Evolutionary conservation across 768 basidiomycete species (phyloP), one percentile per base, ranked within the genome.

Genomic region (Auricularia sp.): DNA sequence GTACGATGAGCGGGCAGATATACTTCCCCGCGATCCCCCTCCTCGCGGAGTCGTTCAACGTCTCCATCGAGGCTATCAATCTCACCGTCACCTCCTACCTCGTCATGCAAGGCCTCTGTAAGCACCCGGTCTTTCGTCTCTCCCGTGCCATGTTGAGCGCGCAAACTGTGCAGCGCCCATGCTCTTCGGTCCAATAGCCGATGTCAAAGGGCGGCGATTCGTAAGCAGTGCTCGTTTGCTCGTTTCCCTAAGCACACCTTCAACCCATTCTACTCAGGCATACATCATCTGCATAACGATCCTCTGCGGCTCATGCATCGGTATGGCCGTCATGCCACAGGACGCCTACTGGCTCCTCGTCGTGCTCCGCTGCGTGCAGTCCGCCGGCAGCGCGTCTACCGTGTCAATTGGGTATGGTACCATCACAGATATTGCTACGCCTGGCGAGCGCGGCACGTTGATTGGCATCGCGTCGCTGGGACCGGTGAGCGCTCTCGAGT

Each of bases 11-110:
- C 56, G 29, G 47, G 0, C 72, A 70, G 53, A 73, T 72, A 60
- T 76, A 73, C 66, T 72, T 73, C 35, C 74, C 75, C 2, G 89
- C 86, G 12, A 87, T 94, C 47, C 91, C 91, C 1, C 78, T 81
- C 0, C 74, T 93, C 29, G 79, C 86, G 0, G 66, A 66, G 21
- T 86, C 76, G 3, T 90, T 94, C 70, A 71, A 85, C 68, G 83
- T 84, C 64, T 83, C 86, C 0, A 80, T 80, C 8, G 88, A 90
- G 68, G 77, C 85, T 10, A 91, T 93, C 47, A 92, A 91, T 71
- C 72, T 93, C 51, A 90, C 90, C 7, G 87, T 92, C 10, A 90
- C 88, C 0, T 81, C 88, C 69, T 90, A 90, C 71, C 84, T 92
- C 76, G 74, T 87, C 23, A 76, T 87, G 60, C 87, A 87, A 72